Base-by-base conservation (phyloP, 2,329 filamentous ascomycete genomes). In the Clonostachys sp. region DNA sequence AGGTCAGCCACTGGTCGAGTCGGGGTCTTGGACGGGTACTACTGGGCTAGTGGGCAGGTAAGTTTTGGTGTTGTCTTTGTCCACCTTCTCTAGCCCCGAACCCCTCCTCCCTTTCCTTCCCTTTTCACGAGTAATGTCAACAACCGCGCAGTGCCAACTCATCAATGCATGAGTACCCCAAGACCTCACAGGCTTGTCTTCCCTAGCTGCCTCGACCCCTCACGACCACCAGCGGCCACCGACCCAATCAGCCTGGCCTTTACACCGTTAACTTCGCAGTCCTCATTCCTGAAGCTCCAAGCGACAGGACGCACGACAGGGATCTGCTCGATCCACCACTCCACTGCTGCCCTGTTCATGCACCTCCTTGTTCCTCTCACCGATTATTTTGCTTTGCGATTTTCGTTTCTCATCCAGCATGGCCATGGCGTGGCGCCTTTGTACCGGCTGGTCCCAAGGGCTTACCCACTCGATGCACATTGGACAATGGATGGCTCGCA, bases 131-230 rank as follows among this genome's bases (percentile, higher is more conserved):
- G 76, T 74, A 71, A 76, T 72, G 73, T 78, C 71, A 71, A 61
- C 71, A 71, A 61, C 57, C 60, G 67, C 24, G 78, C 77, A 81
- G 67, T 87, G 84, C 82, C 84, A 87, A 80, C 84, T 83, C 84
- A 87, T 86, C 83, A 81, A 67, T 86, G 83, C 84, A 84, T 87
- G 75, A 76, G 72, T 68, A 66, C 67, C 67, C 62, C 14, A 66
- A 66, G 64, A 59, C 67, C 67, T 65, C 44, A 46, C n/a, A 39
- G 61, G 60, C 58, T 61, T 64, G 62, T 61, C 66, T 59, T 66
- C 62, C 66, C 66, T 67, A 65, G 64, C 64, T 65, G 63, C 64
- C 63, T 68, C 64, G 63, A 60, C 57, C 59, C 55, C 53, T 59
- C 49, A 42, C 50, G 20, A 18, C 24, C 24, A 30, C 24, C 24